Percentiles rank a stretch among this genome's conserved stretches.
Evolutionary conservation across 2,329 filamentous ascomycete genomes (phyloP).

Genomic region (Graphilbum sp.): DNA sequence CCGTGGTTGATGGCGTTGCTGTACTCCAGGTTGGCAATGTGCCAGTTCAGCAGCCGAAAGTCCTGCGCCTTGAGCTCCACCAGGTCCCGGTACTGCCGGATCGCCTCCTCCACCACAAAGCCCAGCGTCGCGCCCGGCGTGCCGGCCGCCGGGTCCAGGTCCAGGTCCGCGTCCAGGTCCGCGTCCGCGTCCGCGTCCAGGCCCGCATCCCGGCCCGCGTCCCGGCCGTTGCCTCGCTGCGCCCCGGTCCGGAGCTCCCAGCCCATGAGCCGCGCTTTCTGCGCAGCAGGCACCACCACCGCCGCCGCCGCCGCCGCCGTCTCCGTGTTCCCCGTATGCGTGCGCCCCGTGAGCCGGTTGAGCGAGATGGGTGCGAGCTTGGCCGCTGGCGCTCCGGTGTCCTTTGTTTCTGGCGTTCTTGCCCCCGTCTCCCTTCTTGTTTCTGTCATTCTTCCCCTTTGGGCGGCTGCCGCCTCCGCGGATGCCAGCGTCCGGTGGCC

Average conservation of each 20-base stretch:
- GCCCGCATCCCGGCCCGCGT: too few species aligned
- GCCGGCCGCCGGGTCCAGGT: constrained; percentile 50
- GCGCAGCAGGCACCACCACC: too few species aligned
- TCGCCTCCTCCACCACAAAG: constrained; percentile 81
- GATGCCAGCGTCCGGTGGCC: constrained; percentile 56
- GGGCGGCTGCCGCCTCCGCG: constrained; percentile 56
- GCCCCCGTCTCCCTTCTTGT: too few species aligned
- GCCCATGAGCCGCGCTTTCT: too few species aligned
- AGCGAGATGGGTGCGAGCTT: constrained; percentile 50
- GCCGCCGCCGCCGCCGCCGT: too few species aligned
- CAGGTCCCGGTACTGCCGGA: constrained; percentile 70
- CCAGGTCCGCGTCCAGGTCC: constrained; percentile 47
- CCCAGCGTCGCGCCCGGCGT: constrained; percentile 60
- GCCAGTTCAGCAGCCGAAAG: constrained; percentile 88
- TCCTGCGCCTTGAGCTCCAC: constrained; percentile 75
- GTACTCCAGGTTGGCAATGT: constrained; percentile 95
- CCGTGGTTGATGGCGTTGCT: constrained; percentile 84
- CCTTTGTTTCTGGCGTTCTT: too few species aligned
- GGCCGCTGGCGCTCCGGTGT: too few species aligned
- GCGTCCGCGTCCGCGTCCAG: constrained; percentile 51
- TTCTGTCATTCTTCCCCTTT: too few species aligned
- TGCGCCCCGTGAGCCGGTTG: constrained; percentile 54
- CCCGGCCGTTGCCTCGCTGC: too few species aligned
- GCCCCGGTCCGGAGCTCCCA: too few species aligned
- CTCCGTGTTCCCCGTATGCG: constrained; percentile 16